These are phyloP conservation scores for Macrophomina tecta DNA, from an alignment of 2,329 filamentous ascomycete genomes.

Conservation along the genomic window DNA sequence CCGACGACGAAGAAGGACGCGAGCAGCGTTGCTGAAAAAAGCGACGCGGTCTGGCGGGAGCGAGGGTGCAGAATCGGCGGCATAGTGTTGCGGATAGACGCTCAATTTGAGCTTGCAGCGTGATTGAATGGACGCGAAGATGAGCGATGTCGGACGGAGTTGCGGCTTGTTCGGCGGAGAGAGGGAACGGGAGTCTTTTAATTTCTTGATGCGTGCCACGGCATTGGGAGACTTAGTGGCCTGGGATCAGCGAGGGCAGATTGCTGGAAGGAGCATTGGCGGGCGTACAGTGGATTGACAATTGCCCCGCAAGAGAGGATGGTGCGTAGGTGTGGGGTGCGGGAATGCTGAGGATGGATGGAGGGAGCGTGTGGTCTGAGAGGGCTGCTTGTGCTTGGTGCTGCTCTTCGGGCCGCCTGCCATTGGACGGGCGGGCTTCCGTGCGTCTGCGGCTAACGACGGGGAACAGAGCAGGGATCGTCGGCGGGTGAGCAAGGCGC, in stretches of 20 bases:
- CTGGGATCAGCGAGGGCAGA: not conserved
- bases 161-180: not conserved
- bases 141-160: not conserved
- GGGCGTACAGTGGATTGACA: not conserved
- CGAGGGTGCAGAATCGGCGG: slow-evolving; percentile 87
- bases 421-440: not conserved
- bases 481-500: slow-evolving; percentile 6
- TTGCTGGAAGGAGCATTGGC: not conserved
- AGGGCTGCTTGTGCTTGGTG: not conserved
- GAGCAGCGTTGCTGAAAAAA: slow-evolving; percentile 91
- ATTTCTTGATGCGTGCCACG: slow-evolving; percentile 2
- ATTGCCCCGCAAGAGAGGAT: not conserved
- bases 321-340: slow-evolving; percentile 9
- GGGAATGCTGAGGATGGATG: not conserved
- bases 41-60: slow-evolving; percentile 88
- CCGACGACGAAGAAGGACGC: slow-evolving; percentile 92
- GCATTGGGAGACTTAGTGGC: slow-evolving; percentile 18
- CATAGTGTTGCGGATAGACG: slow-evolving; percentile 56
- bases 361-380: not conserved
- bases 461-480: not conserved
- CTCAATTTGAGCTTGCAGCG: not conserved
- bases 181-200: not conserved
- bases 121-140: not conserved
- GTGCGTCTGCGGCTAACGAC: not conserved
- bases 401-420: not conserved